phyloP scores from a whole-genome alignment of 2,329 filamentous ascomycete species.

The Xylariaceae sp. region DNA sequence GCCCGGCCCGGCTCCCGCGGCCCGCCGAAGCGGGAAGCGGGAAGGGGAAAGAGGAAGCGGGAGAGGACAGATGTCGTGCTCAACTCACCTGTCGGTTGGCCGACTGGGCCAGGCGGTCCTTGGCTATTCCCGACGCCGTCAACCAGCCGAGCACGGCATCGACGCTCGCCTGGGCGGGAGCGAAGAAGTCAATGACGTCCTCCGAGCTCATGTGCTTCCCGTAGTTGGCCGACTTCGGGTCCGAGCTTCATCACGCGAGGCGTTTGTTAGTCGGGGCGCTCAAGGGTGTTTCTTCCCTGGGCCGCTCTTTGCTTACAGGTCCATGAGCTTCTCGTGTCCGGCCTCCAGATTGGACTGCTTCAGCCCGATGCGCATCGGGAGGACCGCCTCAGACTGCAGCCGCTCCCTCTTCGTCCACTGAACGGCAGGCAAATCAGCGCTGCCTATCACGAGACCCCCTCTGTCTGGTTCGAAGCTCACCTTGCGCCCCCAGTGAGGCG shows the following conservation, averaged over 20 bases:
- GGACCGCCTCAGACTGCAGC: conserved; percentile 13
- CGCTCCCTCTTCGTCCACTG: conserved; percentile 21
- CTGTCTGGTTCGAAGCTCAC: not conserved
- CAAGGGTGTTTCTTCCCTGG: too few relatives aligned
- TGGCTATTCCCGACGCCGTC: conserved; percentile 20
- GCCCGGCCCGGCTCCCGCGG: too few relatives aligned
- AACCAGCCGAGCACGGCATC: conserved; percentile 27
- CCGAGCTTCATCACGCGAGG: conserved; percentile 10
- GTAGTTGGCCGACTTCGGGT: conserved; percentile 23
- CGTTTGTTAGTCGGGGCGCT: not conserved
- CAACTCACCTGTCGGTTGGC: conserved; percentile 19
- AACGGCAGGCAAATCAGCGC: too few relatives aligned
- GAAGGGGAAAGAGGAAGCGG: too few relatives aligned
- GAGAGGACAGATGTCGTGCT: too few relatives aligned
- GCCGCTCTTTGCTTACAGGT: conserved; percentile 15
- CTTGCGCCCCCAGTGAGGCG: conserved; percentile 9
- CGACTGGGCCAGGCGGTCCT: conserved; percentile 14
- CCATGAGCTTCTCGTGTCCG: conserved; percentile 24
- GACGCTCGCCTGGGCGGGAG: conserved; percentile 25
- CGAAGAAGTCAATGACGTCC: conserved; percentile 31
- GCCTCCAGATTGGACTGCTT: conserved; percentile 21
- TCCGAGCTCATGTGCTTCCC: conserved; percentile 30
- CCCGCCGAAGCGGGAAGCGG: too few relatives aligned
- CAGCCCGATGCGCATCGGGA: conserved; percentile 28
- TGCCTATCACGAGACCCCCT: conserved; percentile 15